A percentile compares a stretch with the other conserved stretches of the same genome.
phyloP scores from a whole-genome alignment of 495 filamentous ascomycete genomes.

The Aspergillus leporis region DNA sequence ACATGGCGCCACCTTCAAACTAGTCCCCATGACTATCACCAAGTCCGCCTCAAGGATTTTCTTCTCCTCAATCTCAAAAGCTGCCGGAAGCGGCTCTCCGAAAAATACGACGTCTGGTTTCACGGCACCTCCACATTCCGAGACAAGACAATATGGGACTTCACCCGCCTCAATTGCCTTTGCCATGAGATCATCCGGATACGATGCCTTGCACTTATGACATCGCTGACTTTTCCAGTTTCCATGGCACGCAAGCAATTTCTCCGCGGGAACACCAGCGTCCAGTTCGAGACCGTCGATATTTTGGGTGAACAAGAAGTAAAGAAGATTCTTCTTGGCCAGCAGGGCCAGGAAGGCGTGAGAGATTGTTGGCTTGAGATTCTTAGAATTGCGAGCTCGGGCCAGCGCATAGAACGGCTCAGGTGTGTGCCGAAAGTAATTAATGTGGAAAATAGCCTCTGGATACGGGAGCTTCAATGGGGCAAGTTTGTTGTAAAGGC shows the following conservation, averaged over 20 bases:
- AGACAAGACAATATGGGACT: constrained; percentile 64
- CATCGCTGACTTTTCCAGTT: constrained; percentile 82
- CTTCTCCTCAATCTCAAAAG: constrained; percentile 57
- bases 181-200: constrained; percentile 66
- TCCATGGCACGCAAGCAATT: constrained; percentile 82
- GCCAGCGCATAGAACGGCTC: constrained; percentile 84
- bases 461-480: constrained; percentile 76
- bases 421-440: constrained; percentile 76
- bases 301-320: constrained; percentile 88
- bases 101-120: constrained; percentile 96
- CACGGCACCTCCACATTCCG: constrained; percentile 70
- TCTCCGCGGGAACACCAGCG: constrained; percentile 72
- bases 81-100: constrained; percentile 70
- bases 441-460: constrained; percentile 71
- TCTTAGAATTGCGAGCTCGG: constrained; percentile 78
- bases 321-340: constrained; percentile 65
- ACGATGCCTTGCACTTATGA: constrained; percentile 69
- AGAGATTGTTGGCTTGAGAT: constrained; percentile 73
- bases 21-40: constrained; percentile 85
- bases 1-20: constrained; percentile 79
- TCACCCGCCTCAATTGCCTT: constrained; percentile 55
- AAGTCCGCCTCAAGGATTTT: constrained; percentile 65
- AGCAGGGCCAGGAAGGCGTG: constrained; percentile 73
- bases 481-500: constrained; percentile 80
- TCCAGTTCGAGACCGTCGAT: constrained; percentile 84